Conservation (phyloP, 2,329 filamentous ascomycete species). For the Xylaria sp. region DNA sequence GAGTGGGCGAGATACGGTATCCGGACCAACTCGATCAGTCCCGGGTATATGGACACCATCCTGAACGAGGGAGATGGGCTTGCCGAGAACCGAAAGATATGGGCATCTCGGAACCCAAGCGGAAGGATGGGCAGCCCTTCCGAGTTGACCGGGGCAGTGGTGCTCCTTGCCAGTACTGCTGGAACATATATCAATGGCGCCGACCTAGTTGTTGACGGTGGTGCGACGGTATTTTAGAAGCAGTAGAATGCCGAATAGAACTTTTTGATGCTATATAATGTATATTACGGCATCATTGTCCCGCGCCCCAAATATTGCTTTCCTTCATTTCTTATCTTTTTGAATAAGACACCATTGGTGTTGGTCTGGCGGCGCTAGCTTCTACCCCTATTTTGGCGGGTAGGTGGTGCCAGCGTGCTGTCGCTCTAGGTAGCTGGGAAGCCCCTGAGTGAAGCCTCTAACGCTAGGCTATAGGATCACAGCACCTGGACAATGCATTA, state of each 20-base stretch:
- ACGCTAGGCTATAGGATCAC: too few species aligned
- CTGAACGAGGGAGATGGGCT: conserved; percentile 21
- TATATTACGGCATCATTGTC: not conserved
- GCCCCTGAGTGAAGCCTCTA: too few species aligned
- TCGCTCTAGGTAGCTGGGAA: too few species aligned
- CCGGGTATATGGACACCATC: conserved; percentile 27
- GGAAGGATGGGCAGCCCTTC: conserved; percentile 26
- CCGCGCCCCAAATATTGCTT: not conserved
- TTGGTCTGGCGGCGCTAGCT: too few species aligned
- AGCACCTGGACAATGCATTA: too few species aligned
- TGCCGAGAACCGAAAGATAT: conserved; percentile 12
- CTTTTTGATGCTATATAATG: not conserved
- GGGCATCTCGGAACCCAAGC: conserved; percentile 14
- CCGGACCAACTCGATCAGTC: conserved; percentile 25
- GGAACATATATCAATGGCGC: conserved; percentile 27
- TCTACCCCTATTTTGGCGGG: not conserved
- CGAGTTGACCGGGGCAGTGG: conserved; percentile 20
- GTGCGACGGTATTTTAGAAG: conserved; percentile 18
- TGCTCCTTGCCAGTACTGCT: conserved; percentile 12
- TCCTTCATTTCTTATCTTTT: too few species aligned
- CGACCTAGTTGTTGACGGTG: conserved; percentile 26
- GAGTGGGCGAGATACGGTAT: conserved; percentile 32
- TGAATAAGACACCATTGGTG: too few species aligned
- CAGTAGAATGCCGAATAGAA: not conserved
- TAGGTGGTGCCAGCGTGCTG: too few species aligned